phyloP scores from a whole-genome alignment of 805 yeast genomes.

The Diddensiella transvaalensis region DNA sequence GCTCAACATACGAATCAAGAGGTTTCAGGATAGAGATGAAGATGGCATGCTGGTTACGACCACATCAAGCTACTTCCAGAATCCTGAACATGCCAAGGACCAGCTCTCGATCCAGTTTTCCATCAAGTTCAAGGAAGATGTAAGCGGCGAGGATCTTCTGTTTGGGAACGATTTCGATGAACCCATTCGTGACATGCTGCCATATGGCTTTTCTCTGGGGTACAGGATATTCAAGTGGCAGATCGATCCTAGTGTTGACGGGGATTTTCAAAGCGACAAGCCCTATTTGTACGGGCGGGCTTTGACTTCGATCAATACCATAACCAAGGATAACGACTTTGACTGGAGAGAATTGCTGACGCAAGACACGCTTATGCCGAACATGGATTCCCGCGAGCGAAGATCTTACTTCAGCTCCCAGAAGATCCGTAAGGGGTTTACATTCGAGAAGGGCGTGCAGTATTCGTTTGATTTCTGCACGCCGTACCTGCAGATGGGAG shows the following conservation, averaged over 20 bases:
- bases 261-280: conserved; percentile 55
- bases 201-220: conserved; percentile 53
- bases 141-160: conserved; percentile 52
- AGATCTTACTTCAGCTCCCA: conserved; percentile 8
- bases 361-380: background rate
- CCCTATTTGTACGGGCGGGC: conserved; percentile 65
- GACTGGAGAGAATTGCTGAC: conserved; percentile 2
- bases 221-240: conserved; percentile 52
- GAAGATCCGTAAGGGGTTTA: conserved; percentile 39
- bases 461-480: conserved; percentile 56
- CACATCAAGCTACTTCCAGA: conserved; percentile 26
- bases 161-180: conserved; percentile 66
- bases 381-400: background rate
- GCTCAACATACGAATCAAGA: conserved; percentile 40
- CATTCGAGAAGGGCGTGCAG: conserved; percentile 36
- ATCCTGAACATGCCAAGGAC: conserved; percentile 26
- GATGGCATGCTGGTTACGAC: conserved; percentile 26
- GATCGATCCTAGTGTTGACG: conserved; percentile 62
- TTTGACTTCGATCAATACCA: conserved; percentile 51
- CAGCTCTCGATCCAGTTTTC: conserved; percentile 38
- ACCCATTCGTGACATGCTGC: conserved; percentile 57
- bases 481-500: conserved; percentile 48
- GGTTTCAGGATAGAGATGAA: conserved; percentile 41
- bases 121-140: conserved; percentile 40
- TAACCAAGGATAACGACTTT: conserved; percentile 24